phyloP scores from a whole-genome alignment of 192 early-diverging fungal genomes.

The Backusella australiensis region DNA sequence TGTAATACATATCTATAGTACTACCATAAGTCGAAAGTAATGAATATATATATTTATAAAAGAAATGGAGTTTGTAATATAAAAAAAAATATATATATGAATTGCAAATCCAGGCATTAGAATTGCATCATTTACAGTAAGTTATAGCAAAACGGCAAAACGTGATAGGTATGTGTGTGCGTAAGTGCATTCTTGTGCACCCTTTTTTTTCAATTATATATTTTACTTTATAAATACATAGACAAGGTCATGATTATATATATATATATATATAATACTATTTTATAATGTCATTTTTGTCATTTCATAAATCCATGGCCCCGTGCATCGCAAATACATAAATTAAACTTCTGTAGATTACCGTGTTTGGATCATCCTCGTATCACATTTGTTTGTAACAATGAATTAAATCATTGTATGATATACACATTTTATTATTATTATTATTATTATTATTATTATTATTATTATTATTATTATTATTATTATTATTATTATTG shows the following conservation, averaged over 20 bases:
- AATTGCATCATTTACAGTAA: background rate
- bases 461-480: background rate
- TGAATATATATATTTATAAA: background rate
- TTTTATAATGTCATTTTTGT: background rate
- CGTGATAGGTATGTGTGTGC: slow-evolving; percentile 1
- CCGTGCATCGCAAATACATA: background rate
- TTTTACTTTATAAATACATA: background rate
- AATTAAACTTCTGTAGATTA: background rate
- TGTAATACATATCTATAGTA: background rate
- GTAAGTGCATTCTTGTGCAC: background rate
- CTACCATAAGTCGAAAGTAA: background rate
- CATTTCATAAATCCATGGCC: background rate
- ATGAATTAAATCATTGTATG: background rate
- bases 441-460: background rate
- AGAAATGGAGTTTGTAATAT: background rate
- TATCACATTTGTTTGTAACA: background rate
- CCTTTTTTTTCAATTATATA: background rate
- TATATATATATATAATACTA: background rate
- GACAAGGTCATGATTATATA: background rate
- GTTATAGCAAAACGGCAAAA: background rate
- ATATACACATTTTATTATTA: background rate
- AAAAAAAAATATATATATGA: background rate
- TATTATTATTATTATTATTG: background rate
- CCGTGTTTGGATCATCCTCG: background rate
- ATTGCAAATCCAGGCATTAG: background rate